Conservation (phyloP, 305 asterid genomes). For the Solanum hybrid region DNA sequence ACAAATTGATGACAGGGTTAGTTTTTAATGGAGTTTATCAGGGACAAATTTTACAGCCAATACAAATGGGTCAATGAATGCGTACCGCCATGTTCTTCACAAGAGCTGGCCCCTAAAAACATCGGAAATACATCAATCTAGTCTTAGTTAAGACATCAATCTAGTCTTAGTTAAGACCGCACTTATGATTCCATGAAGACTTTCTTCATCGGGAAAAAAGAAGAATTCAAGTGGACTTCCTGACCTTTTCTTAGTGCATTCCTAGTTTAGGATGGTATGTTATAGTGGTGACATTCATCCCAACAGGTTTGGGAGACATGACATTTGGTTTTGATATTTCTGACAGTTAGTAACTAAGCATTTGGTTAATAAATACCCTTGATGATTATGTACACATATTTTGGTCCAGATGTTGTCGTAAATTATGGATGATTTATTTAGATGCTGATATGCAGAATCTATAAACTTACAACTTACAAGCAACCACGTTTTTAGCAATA, state of each 20-base stretch:
- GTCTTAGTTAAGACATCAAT: not conserved
- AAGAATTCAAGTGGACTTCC: not conserved
- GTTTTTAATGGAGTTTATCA: not conserved
- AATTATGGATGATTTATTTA: not conserved
- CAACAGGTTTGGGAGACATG: not conserved
- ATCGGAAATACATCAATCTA: not conserved
- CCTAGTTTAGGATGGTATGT: not conserved
- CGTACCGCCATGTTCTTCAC: not conserved
- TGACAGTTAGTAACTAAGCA: not conserved
- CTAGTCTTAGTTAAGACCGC: not conserved
- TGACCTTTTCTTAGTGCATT: not conserved
- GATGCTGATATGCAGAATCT: not conserved
- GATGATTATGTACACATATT: not conserved
- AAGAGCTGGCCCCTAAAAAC: not conserved
- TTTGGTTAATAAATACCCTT: not conserved
- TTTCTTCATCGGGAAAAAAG: not conserved
- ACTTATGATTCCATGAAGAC: not conserved
- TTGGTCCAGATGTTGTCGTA: not conserved
- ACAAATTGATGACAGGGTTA: not conserved
- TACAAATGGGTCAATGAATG: not conserved
- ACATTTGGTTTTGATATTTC: not conserved
- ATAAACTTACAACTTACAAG: not conserved
- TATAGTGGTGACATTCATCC: not conserved
- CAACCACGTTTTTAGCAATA: not conserved
- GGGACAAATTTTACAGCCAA: not conserved